Percentiles rank a stretch among this genome's conserved stretches.
phyloP scores from a whole-genome alignment of 2,329 filamentous ascomycete genomes.

The Beauveria sp. region DNA sequence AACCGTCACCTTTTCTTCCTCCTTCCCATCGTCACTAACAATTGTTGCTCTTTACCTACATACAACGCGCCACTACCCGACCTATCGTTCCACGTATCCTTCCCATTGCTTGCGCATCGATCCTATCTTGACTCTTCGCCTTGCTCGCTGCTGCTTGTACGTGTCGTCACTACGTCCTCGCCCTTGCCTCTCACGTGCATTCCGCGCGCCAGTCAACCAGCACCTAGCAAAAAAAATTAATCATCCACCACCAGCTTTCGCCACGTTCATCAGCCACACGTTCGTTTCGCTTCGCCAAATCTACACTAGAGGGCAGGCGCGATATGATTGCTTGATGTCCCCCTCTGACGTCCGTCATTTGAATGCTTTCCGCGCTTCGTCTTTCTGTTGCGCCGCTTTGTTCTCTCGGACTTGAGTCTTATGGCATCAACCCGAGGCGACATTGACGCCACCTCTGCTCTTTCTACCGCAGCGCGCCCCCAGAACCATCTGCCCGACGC shows the following conservation, averaged over 20 bases:
- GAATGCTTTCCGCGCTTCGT: slow-evolving; percentile 1
- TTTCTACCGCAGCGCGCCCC: neutral
- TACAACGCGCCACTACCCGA: slow-evolving; percentile 2
- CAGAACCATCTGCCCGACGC: slow-evolving; percentile 2
- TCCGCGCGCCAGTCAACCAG: slow-evolving; percentile 5
- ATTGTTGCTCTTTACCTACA: slow-evolving; percentile 8
- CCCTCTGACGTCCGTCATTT: slow-evolving; percentile 1
- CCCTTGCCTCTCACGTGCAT: slow-evolving; percentile 4
- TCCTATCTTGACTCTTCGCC: neutral
- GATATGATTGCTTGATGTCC: slow-evolving; percentile 9
- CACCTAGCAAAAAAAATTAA: slow-evolving; percentile 16
- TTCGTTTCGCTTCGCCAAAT: slow-evolving; percentile 21
- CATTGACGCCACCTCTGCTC: slow-evolving; percentile 5
- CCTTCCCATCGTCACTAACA: slow-evolving; percentile 8
- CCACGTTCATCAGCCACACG: slow-evolving; percentile 38
- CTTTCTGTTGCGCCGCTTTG: neutral
- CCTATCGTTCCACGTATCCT: neutral
- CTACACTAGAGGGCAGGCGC: slow-evolving; percentile 2
- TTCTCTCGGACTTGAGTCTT: slow-evolving; percentile 2
- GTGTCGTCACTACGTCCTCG: neutral
- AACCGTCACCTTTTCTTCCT: slow-evolving; percentile 8
- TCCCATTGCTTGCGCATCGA: neutral
- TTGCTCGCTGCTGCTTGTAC: neutral
- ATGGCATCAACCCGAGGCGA: slow-evolving; percentile 6
- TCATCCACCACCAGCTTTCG: slow-evolving; percentile 28